phyloP scores from a whole-genome alignment of 495 filamentous ascomycete genomes.

The Sporormia fimetaria region DNA sequence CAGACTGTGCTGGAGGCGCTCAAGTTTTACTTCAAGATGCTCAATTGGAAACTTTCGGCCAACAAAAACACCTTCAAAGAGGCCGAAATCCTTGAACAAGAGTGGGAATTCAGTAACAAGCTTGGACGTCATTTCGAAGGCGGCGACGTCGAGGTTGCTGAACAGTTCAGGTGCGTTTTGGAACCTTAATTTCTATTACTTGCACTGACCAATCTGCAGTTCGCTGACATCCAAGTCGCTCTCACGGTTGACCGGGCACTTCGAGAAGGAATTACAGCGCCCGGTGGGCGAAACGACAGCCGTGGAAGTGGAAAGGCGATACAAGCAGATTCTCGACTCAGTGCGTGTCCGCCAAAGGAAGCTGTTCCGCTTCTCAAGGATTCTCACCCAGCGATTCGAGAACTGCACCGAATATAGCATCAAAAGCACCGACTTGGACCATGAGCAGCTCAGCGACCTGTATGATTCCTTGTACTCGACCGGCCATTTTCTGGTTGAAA shows the following conservation, averaged over 20 bases:
- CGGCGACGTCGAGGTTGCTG: constrained; percentile 94
- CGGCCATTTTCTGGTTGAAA: constrained; percentile 75
- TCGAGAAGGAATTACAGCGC: constrained; percentile 78
- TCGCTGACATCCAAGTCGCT: constrained; percentile 85
- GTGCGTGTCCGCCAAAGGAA: constrained; percentile 90
- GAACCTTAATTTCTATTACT: not conserved
- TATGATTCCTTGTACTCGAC: constrained; percentile 72
- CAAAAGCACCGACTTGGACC: constrained; percentile 40
- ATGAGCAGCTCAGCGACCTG: constrained; percentile 55
- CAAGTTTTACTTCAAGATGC: constrained; percentile 93
- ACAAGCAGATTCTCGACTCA: constrained; percentile 88
- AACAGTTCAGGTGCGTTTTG: constrained; percentile 68
- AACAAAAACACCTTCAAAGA: constrained; percentile 99
- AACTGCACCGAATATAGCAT: constrained; percentile 92
- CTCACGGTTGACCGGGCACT: constrained; percentile 74
- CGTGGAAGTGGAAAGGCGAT: constrained; percentile 86
- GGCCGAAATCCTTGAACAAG: constrained; percentile 90
- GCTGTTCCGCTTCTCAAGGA: constrained; percentile 71
- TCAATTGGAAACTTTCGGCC: constrained; percentile 92
- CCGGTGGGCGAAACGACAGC: constrained; percentile 65
- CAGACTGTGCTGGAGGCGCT: constrained; percentile 88
- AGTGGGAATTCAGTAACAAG: constrained; percentile 92
- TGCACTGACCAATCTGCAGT: constrained; percentile 34
- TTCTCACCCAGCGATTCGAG: constrained; percentile 85
- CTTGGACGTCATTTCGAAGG: constrained; percentile 79